Evolutionary conservation across 768 basidiomycete genomes (phyloP), one percentile per base, ranked within the genome.

Genomic region (Royoungia palumana): DNA sequence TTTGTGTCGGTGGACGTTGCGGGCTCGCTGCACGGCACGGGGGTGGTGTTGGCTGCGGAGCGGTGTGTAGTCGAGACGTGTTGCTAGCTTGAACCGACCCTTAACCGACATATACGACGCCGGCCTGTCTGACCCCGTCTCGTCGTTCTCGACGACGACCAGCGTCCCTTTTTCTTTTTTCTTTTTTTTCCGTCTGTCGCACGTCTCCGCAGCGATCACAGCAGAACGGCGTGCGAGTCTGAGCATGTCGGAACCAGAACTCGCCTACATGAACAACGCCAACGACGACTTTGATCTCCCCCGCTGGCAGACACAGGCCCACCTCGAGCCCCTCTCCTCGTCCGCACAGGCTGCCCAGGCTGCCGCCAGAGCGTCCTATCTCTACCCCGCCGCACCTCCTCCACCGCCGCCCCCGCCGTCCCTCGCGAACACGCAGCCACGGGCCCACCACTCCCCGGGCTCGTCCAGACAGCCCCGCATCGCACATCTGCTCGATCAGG

Each of bases 231-330:
- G 28, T 28, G 27, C 27, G 28, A 13, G 46, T 38, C 39, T 39
- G 41, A 55, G 63, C 69, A 86, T 87, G 83, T 85, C 83, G 62
- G 82, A 86, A 79, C 77, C 82, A 65, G 83, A 86, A 73, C 77
- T 83, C 51, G 77, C 75, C 58, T 85, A 83, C 79, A 86, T 87
- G 74, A 74, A 77, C 72, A 81, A 80, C 74, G 70, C 82, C 62
- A 86, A 87, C 82, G 86, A 89, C 74, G 81, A 80, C 72, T 90
- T 87, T 72, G 87, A 88, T 67, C 77, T 79, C 49, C 77, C 79
- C 53, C 77, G 77, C 61, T 79, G 76, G 77, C 75, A 74, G 55
- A 73, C 76, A 13, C 75, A 74, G 62, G 62, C 70, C 28, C 64
- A 68, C 36, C 64, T 71, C 60, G 75, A 77, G 65, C 60, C 72